A percentile compares a stretch with the other conserved stretches of the same genome.
phyloP scores from a whole-genome alignment of 108 stramenopile species.

The Ochromonas danica region DNA sequence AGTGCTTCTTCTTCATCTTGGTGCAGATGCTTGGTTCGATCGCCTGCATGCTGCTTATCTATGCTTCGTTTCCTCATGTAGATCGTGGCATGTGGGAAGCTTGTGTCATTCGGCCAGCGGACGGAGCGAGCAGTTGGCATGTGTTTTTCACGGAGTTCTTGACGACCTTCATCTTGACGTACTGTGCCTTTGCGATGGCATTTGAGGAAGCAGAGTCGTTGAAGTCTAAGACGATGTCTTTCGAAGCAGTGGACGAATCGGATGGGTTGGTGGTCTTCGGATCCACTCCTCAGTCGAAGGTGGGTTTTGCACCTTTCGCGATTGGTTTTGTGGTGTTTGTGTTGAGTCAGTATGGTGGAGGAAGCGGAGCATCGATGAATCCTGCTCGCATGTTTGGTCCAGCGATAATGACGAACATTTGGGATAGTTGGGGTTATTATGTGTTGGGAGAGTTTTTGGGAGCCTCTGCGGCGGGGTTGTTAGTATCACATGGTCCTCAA shows the following conservation, averaged over 20 bases:
- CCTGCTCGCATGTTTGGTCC: conserved; percentile 12
- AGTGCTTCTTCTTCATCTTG: neutral
- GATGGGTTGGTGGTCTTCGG: neutral
- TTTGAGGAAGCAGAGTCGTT: neutral
- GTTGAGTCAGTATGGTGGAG: neutral
- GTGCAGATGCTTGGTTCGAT: neutral
- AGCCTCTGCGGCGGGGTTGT: neutral
- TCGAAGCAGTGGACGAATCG: neutral
- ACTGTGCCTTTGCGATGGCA: conserved; percentile 6
- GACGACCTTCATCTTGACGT: conserved; percentile 8
- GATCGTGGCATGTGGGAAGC: neutral
- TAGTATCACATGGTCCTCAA: neutral
- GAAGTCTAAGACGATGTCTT: neutral
- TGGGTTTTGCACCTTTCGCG: conserved; percentile 9
- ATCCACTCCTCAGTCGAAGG: conserved; percentile 12
- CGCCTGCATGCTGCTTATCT: neutral
- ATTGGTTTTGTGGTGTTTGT: neutral
- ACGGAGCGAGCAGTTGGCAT: neutral
- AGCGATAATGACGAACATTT: neutral
- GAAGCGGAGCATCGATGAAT: neutral
- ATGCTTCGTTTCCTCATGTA: conserved; percentile 1
- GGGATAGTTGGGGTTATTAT: neutral
- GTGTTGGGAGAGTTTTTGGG: neutral
- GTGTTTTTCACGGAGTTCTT: conserved; percentile 17
- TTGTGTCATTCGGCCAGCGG: neutral